A percentile compares a stretch with the other conserved stretches of the same genome.
These are phyloP conservation scores for Alternaria metachromatica DNA, from an alignment of 2,329 filamentous ascomycete species.

Conservation along the genomic window DNA sequence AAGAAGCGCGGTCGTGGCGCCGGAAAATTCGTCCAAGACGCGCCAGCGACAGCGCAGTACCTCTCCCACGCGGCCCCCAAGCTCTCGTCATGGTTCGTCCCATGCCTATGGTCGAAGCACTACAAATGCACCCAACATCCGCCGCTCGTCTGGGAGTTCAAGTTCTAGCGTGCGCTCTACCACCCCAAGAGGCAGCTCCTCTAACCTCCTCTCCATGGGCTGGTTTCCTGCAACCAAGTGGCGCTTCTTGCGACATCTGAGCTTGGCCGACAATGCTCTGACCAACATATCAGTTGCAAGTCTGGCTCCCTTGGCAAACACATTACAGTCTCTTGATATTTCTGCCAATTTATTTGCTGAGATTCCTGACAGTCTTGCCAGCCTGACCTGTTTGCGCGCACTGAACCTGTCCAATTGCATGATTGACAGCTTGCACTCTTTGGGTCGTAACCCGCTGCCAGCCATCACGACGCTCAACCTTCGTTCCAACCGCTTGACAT, in stretches of 20 bases:
- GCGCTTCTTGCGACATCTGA: conserved; percentile 91
- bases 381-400: conserved; percentile 84
- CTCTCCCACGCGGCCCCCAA: conserved; percentile 79
- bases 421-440: conserved; percentile 91
- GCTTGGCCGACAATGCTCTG: conserved; percentile 88
- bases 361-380: conserved; percentile 88
- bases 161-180: conserved; percentile 73
- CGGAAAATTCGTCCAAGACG: conserved; percentile 61
- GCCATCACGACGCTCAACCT: conserved; percentile 94
- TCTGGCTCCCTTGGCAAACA: conserved; percentile 82
- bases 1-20: conserved; percentile 57
- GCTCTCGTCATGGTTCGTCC: conserved; percentile 73
- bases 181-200: conserved; percentile 70
- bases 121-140: conserved; percentile 67
- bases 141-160: conserved; percentile 91
- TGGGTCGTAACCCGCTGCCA: conserved; percentile 84
- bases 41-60: conserved; percentile 70
- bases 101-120: conserved; percentile 67
- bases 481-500: conserved; percentile 83
- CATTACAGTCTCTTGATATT: conserved; percentile 88
- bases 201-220: conserved; percentile 75
- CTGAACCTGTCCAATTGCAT: conserved; percentile 96
- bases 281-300: conserved; percentile 78
- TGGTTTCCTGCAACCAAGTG: conserved; percentile 86
- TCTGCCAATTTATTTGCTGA: conserved; percentile 94